These are phyloP conservation scores for Melastoma candidum DNA, from an alignment of 441 rosid species.

Conservation along the genomic window DNA sequence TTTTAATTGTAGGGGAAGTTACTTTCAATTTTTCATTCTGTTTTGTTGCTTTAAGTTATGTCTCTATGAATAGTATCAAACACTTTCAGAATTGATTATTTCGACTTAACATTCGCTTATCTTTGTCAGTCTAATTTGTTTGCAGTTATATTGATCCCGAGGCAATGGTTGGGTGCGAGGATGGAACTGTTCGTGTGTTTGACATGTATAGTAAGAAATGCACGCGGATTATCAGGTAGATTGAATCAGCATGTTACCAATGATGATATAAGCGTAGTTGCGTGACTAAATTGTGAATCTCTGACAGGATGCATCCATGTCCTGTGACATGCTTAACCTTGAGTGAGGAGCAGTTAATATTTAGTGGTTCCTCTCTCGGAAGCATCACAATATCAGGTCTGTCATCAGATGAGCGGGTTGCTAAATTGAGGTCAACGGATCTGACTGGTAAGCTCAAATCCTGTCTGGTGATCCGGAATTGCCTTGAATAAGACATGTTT, in stretches of 20 bases:
- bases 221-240: conserved; percentile 62
- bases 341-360: conserved; percentile 52
- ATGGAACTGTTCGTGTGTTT: conserved; percentile 74
- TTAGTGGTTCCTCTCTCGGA: conserved; percentile 70
- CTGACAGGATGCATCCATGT: conserved; percentile 61
- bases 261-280: background rate
- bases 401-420: conserved; percentile 43
- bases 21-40: no score
- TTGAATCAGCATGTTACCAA: background rate
- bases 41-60: no score
- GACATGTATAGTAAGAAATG: conserved; percentile 87
- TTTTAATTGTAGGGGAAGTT: no score
- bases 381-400: conserved; percentile 59
- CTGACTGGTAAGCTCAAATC: conserved; percentile 31
- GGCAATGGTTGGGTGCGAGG: conserved; percentile 89
- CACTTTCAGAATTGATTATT: no score
- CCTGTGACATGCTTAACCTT: conserved; percentile 66
- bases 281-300: no score
- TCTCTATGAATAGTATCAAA: no score
- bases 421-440: conserved; percentile 53
- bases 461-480: no score
- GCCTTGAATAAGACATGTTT: no score
- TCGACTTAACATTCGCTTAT: no score
- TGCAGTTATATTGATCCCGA: conserved; percentile 79
- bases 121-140: no score